phyloP scores from a whole-genome alignment of 2,329 filamentous ascomycete species.

The Scedosporium dehoogii region DNA sequence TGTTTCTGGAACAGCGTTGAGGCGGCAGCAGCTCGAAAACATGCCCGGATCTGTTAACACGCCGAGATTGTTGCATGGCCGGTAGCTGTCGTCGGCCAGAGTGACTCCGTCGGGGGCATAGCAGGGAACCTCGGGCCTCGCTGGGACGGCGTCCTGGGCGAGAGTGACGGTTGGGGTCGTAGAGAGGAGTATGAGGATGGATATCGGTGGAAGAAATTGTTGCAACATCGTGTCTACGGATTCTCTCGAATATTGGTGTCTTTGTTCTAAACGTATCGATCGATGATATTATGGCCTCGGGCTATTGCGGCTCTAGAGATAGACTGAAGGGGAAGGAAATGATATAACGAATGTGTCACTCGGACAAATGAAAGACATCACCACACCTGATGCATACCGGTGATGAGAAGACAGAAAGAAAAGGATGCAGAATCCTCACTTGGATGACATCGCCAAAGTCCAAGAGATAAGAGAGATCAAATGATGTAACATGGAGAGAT shows the following conservation, averaged over 20 bases:
- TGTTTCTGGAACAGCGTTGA: constrained; percentile 14
- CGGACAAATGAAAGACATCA: not conserved
- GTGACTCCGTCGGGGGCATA: constrained; percentile 20
- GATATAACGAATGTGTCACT: not conserved
- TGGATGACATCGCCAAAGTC: not conserved
- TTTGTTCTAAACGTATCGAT: not conserved
- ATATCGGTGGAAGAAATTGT: not conserved
- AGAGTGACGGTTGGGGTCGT: not conserved
- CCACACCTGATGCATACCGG: not conserved
- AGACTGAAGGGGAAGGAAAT: not conserved
- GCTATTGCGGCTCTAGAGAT: not conserved
- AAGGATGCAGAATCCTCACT: not conserved
- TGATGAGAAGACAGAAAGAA: not conserved
- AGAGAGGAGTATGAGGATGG: not conserved
- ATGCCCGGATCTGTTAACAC: constrained; percentile 17
- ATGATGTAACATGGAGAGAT: not conserved
- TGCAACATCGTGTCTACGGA: not conserved
- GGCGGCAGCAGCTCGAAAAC: constrained; percentile 20
- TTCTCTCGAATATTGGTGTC: not conserved
- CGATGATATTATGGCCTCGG: not conserved
- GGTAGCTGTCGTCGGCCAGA: constrained; percentile 17
- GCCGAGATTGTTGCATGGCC: constrained; percentile 23
- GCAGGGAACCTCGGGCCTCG: constrained; percentile 10
- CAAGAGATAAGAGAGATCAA: not conserved
- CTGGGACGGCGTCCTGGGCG: not conserved